Evolutionary conservation across 441 rosid genomes (phyloP), one percentile per base, ranked within the genome.

Genomic region (Adansonia rubrostipa): DNA sequence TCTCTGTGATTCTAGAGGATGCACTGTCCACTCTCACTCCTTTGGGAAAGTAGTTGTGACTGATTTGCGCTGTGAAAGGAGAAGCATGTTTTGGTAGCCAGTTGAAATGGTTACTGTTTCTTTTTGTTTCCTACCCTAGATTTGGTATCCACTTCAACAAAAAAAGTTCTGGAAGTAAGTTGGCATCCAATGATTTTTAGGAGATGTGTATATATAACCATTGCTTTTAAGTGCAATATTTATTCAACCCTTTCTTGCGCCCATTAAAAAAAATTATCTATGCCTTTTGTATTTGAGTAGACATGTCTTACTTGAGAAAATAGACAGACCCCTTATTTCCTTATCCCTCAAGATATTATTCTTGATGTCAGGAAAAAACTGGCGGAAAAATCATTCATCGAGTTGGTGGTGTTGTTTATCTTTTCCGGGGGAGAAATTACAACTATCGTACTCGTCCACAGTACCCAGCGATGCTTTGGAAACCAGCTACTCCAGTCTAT

Each of bases 401-500:
- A 84, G 85, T 85, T 15, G 99, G 97, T 61, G 97, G 97, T 66
- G 90, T 89, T 4, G 85, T 95, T 81, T 95, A 89, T 81, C 94
- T 95, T 75, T 95, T 92, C 75, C 86, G 96, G 53, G 99, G 99
- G 28, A 88, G 96, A 73, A 92, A 95, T 87, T 95, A 95, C 75
- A 86, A 92, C 48, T 86, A 90, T 83, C 85, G 88, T 10, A 85
- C 91, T 80, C 97, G 96, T 82, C 96, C 95, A 0, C 89, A 85
- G 77, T 90, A 88, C 64, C 99, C 98, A 0, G 75, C 93, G 82
- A 95, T 93, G 99, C 85, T 93, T 40, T 95, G 98, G 99, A 93
- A 93, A 79, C 98, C 99, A 60, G 98, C 99, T 78, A 84, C 99
- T 86, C 98, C 99, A 10, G 97, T 95, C 72, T 95, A 93, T 82